Evolutionary conservation across 106 monocot genomes (phyloP).

Genomic region (Dendrobium nobile): DNA sequence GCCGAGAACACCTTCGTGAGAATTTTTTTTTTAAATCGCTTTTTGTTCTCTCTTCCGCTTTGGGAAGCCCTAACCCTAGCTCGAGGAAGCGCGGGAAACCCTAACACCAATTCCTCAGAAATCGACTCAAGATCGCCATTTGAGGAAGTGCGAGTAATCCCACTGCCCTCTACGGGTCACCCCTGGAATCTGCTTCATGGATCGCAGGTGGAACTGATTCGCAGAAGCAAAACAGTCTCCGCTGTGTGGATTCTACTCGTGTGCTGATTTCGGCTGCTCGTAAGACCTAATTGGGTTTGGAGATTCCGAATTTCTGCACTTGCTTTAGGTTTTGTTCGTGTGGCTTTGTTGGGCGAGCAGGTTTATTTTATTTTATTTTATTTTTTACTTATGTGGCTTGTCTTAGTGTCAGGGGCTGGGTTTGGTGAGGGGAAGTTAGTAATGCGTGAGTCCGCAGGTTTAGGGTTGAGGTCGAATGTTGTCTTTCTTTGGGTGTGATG

Average conservation of each 20-base stretch:
- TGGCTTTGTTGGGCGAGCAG: background rate
- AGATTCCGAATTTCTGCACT: slow-evolving; percentile 6
- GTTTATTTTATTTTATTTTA: background rate
- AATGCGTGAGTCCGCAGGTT: background rate
- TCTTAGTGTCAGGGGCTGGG: background rate
- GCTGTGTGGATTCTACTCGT: background rate
- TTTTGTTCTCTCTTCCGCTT: background rate
- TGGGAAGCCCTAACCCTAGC: slow-evolving; percentile 8
- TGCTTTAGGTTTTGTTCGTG: background rate
- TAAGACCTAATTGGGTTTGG: background rate
- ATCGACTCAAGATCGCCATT: slow-evolving; percentile 1
- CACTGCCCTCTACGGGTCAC: no score
- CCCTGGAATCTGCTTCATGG: background rate
- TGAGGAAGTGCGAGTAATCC: background rate
- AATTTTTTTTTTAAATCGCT: background rate
- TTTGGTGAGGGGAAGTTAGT: background rate
- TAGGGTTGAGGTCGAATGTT: slow-evolving; percentile 9
- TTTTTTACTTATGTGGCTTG: background rate
- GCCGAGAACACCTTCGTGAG: background rate
- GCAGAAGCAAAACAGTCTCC: background rate
- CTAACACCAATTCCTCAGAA: background rate
- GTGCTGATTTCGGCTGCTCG: background rate
- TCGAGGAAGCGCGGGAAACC: slow-evolving; percentile 8
- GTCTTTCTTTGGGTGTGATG: background rate
- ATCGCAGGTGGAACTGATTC: background rate